Evolutionary conservation across 768 basidiomycete genomes (phyloP).

Genomic region (Neoboletus magnificus): DNA sequence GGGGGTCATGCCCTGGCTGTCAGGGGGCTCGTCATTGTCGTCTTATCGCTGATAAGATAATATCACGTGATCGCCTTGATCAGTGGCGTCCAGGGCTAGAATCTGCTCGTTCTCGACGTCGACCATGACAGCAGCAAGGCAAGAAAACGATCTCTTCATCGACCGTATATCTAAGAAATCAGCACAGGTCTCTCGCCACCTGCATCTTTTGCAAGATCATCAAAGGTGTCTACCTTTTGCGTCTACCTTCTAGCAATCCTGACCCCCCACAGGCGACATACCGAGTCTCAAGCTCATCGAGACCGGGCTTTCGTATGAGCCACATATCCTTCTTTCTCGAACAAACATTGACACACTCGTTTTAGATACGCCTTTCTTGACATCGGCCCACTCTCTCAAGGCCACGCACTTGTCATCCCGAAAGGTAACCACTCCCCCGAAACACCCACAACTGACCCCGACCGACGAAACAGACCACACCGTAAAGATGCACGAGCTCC

Average conservation of each 20-base stretch:
- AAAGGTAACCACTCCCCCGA: slow-evolving; percentile 58
- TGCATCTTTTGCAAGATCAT: slow-evolving; percentile 97
- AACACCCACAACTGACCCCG: not conserved
- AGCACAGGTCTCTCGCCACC: slow-evolving; percentile 47
- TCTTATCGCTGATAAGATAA: not conserved
- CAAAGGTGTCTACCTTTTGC: slow-evolving; percentile 53
- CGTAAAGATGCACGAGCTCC: slow-evolving; percentile 81
- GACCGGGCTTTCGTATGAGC: slow-evolving; percentile 63
- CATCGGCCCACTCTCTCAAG: slow-evolving; percentile 84
- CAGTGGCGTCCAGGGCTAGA: too few species aligned
- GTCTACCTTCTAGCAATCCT: not conserved
- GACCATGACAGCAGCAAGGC: slow-evolving; percentile 23
- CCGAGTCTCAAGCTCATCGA: slow-evolving; percentile 85
- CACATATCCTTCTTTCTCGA: not conserved
- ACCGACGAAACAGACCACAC: slow-evolving; percentile 61
- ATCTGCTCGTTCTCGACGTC: too few species aligned
- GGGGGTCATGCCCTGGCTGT: slow-evolving; percentile 56
- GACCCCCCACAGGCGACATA: slow-evolving; percentile 63
- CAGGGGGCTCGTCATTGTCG: slow-evolving; percentile 36
- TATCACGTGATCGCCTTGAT: not conserved
- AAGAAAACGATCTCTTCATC: not conserved
- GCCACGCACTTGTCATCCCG: slow-evolving; percentile 90
- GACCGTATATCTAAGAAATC: not conserved
- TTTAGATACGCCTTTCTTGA: slow-evolving; percentile 85
- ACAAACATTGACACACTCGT: too few species aligned